Conservation (phyloP, 805 yeast genomes). For the Saturnispora dispora region DNA sequence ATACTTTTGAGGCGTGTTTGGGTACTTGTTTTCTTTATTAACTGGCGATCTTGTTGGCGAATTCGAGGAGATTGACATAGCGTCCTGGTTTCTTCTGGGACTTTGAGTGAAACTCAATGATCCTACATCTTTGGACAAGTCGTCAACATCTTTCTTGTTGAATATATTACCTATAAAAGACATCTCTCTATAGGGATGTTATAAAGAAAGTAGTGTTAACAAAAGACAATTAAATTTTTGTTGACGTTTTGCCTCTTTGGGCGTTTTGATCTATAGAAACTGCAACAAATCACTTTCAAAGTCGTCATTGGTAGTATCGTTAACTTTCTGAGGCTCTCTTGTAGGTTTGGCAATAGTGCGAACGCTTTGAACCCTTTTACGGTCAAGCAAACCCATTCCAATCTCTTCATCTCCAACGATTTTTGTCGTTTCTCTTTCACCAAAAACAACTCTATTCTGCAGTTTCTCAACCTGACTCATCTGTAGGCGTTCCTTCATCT, state of each 20-base stretch:
- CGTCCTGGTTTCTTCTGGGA: constrained; percentile 15
- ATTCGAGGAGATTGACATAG: constrained; percentile 22
- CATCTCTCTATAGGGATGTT: constrained; percentile 12
- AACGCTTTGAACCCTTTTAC: constrained; percentile 16
- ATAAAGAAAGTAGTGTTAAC: neutral
- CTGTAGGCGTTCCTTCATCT: constrained; percentile 70
- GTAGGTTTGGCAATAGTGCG: constrained; percentile 11
- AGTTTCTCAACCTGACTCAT: constrained; percentile 75
- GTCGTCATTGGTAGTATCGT: constrained; percentile 3
- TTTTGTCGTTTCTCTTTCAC: constrained; percentile 55
- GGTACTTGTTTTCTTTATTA: constrained; percentile 16
- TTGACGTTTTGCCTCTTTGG: constrained; percentile 11
- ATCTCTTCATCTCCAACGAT: constrained; percentile 70
- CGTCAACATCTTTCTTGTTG: constrained; percentile 24
- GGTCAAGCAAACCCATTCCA: constrained; percentile 67
- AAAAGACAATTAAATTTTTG: constrained; percentile 7
- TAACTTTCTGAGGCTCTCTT: constrained; percentile 9
- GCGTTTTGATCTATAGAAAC: neutral
- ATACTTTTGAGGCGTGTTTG: neutral
- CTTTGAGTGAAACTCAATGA: constrained; percentile 25
- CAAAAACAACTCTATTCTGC: constrained; percentile 80
- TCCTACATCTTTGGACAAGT: constrained; percentile 28
- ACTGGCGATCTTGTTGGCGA: constrained; percentile 22
- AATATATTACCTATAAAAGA: constrained; percentile 24
- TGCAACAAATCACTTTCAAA: constrained; percentile 1